These are phyloP conservation scores for Epichloe scottii DNA, from an alignment of 2,329 filamentous ascomycete species.

Conservation along the genomic window DNA sequence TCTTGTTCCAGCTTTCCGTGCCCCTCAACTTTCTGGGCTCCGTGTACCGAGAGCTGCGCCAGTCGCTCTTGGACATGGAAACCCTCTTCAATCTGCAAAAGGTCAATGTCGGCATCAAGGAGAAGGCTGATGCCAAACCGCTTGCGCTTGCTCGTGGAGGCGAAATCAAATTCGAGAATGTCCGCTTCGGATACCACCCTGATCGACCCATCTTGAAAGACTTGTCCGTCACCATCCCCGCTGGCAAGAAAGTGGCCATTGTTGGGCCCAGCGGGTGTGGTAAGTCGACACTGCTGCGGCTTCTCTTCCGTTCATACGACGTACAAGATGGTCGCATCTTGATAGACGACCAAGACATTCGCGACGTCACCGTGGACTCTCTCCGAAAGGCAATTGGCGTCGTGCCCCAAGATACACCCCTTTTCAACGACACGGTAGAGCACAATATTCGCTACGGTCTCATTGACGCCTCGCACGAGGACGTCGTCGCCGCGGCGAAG, in stretches of 20 bases:
- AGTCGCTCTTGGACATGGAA: conserved; percentile 96
- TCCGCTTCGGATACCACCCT: conserved; percentile 81
- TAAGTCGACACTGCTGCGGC: conserved; percentile 82
- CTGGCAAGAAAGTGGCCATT: conserved; percentile 89
- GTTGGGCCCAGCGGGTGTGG: conserved; percentile 93
- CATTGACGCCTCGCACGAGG: conserved; percentile 59
- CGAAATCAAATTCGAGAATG: conserved; percentile 88
- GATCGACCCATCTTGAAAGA: conserved; percentile 81
- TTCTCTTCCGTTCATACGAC: conserved; percentile 93
- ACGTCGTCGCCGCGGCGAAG: conserved; percentile 65
- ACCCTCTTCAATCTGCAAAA: conserved; percentile 96
- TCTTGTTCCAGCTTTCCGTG: conserved; percentile 94
- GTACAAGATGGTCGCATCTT: conserved; percentile 73
- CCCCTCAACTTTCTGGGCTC: conserved; percentile 97
- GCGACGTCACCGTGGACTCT: conserved; percentile 69
- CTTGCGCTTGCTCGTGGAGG: conserved; percentile 65
- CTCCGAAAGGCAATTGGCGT: conserved; percentile 81
- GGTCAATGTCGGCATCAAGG: conserved; percentile 78
- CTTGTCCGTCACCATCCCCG: conserved; percentile 77
- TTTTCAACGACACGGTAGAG: conserved; percentile 93
- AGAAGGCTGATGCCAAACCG: conserved; percentile 60
- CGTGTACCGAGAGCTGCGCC: conserved; percentile 88
- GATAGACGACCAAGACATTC: conserved; percentile 87
- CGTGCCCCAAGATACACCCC: conserved; percentile 89
- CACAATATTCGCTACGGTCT: conserved; percentile 93